A percentile compares a stretch with the other conserved stretches of the same genome.
These are phyloP conservation scores for Saturnispora hagleri DNA, from an alignment of 805 yeast species.

Conservation along the genomic window DNA sequence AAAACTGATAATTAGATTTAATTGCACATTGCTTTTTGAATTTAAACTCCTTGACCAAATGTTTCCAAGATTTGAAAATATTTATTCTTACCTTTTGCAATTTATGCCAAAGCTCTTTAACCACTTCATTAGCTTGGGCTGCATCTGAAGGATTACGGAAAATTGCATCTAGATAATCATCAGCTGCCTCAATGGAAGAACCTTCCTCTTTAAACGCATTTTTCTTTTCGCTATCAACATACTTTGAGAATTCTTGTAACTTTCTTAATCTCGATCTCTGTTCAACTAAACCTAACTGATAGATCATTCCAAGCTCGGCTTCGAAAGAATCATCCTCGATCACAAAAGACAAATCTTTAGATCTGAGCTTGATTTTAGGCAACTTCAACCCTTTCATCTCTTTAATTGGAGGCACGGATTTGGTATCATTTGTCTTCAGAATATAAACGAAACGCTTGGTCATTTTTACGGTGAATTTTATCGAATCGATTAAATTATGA, in stretches of 20 bases:
- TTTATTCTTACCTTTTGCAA: conserved; percentile 21
- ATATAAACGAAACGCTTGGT: conserved; percentile 50
- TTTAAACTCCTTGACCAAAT: conserved; percentile 44
- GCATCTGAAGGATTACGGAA: not conserved
- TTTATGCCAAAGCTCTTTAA: conserved; percentile 12
- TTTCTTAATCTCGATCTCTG: conserved; percentile 42
- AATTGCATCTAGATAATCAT: not conserved
- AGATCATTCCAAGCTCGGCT: conserved; percentile 46
- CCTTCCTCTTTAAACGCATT: not conserved
- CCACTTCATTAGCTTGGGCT: not conserved
- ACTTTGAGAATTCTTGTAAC: conserved; percentile 16
- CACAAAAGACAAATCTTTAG: conserved; percentile 35
- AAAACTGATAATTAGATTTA: conserved; percentile 29
- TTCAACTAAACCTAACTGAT: conserved; percentile 48
- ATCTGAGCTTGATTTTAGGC: conserved; percentile 35
- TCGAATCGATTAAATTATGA: conserved; percentile 72
- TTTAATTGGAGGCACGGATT: conserved; percentile 31
- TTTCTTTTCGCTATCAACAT: conserved; percentile 1
- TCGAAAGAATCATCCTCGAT: conserved; percentile 63
- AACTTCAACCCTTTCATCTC: conserved; percentile 24
- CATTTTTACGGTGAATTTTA: conserved; percentile 59
- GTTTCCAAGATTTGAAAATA: conserved; percentile 55
- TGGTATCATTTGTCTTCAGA: conserved; percentile 32
- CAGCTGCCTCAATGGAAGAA: not conserved
- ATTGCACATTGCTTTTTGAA: conserved; percentile 32